Evolutionary conservation across 768 basidiomycete genomes (phyloP).

Genomic region (Naematelia encephala): DNA sequence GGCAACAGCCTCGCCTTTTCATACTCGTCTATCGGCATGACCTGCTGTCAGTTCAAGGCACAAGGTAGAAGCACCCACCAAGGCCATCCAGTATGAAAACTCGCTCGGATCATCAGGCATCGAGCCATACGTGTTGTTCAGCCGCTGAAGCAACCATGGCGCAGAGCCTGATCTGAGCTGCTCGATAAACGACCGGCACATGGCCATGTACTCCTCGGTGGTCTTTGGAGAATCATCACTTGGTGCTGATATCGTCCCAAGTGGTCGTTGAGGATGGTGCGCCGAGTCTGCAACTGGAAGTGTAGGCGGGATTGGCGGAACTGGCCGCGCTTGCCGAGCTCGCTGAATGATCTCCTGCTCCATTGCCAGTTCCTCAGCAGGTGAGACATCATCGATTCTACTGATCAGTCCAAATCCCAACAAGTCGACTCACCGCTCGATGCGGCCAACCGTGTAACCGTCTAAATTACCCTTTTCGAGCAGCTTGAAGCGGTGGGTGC

Average conservation of each 20-base stretch:
- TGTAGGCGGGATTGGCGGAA: background rate
- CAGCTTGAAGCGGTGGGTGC: conserved; percentile 74
- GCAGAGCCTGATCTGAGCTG: conserved; percentile 68
- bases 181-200: conserved; percentile 62
- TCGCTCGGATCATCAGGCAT: conserved; percentile 68
- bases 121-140: conserved; percentile 71
- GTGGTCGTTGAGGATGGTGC: background rate
- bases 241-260: background rate
- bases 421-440: conserved; percentile 58
- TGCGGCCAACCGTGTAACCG: conserved; percentile 81
- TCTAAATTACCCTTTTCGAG: conserved; percentile 78
- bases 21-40: conserved; percentile 85
- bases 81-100: conserved; percentile 87
- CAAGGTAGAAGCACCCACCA: conserved; percentile 52
- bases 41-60: conserved; percentile 30
- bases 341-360: conserved; percentile 45
- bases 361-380: conserved; percentile 52
- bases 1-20: conserved; percentile 77
- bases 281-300: background rate
- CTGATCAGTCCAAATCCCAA: background rate
- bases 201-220: conserved; percentile 60
- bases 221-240: conserved; percentile 33
- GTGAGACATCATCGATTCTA: conserved; percentile 53
- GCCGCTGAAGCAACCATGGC: conserved; percentile 88
- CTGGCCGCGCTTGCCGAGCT: conserved; percentile 2